Conservation (phyloP, 2,329 filamentous ascomycete species). For the Colletotrichum melonis region DNA sequence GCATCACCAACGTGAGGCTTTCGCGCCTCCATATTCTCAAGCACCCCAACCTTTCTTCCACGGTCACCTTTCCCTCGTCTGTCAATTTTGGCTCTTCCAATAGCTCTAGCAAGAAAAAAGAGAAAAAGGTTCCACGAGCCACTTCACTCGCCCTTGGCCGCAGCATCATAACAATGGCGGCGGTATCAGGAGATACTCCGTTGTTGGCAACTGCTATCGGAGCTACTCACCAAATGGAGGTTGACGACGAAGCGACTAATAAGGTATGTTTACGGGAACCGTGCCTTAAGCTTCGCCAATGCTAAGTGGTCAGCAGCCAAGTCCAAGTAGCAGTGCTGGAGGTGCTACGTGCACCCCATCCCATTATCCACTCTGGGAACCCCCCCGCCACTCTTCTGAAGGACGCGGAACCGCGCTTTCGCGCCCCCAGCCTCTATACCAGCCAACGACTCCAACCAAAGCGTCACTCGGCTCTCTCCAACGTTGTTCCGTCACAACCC, state of each 20-base stretch:
- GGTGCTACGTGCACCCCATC: slow-evolving; percentile 12
- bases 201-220: not conserved
- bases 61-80: not conserved
- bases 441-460: slow-evolving; percentile 6
- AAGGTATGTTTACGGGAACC: not conserved
- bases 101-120: not conserved
- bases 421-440: slow-evolving; percentile 5
- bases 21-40: too few species aligned
- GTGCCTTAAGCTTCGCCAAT: not conserved
- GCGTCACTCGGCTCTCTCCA: slow-evolving; percentile 10
- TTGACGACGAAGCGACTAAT: not conserved
- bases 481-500: slow-evolving; percentile 5
- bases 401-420: slow-evolving; percentile 14
- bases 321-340: not conserved
- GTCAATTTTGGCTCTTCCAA: not conserved
- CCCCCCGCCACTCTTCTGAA: not conserved
- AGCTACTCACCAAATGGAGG: not conserved
- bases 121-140: not conserved
- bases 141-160: not conserved
- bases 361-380: not conserved
- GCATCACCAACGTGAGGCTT: not conserved
- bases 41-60: not conserved
- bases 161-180: not conserved
- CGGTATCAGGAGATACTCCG: not conserved
- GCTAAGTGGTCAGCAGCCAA: not conserved